Evolutionary conservation across 345 rosid genomes (phyloP).

Genomic region (Pseudoturritis turrita): DNA sequence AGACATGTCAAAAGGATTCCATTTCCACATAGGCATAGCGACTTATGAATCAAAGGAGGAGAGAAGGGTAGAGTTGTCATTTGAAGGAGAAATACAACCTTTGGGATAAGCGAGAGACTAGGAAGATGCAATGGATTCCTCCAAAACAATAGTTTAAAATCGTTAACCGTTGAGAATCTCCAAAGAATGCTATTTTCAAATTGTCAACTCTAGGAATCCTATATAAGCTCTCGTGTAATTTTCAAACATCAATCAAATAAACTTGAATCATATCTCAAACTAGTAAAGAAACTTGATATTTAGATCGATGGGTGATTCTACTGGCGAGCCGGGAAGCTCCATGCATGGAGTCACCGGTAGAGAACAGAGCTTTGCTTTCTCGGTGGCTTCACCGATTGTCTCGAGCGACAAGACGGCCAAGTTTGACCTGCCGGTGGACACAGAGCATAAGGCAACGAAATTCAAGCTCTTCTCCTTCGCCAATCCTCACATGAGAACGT

Average conservation of each 20-base stretch:
- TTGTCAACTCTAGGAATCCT: constrained; percentile 14
- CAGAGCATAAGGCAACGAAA: constrained; percentile 64
- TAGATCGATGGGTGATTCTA: constrained; percentile 12
- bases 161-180: constrained; percentile 27
- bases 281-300: not conserved
- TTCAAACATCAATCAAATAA: not conserved
- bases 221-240: constrained; percentile 5
- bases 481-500: constrained; percentile 75
- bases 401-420: constrained; percentile 49
- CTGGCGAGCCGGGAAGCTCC: constrained; percentile 57
- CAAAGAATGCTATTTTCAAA: constrained; percentile 14
- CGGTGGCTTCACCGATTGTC: constrained; percentile 49
- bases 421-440: constrained; percentile 55
- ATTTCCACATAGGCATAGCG: not conserved
- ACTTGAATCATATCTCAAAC: not conserved
- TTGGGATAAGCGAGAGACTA: constrained; percentile 24
- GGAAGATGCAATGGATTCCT: constrained; percentile 21
- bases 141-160: not conserved
- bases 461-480: constrained; percentile 60
- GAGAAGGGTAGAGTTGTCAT: constrained; percentile 3
- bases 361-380: constrained; percentile 55
- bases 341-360: constrained; percentile 67
- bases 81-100: constrained; percentile 5
- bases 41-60: not conserved
- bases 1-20: not conserved